Evolutionary conservation across 495 filamentous ascomycete genomes (phyloP).

Genomic region (Aspergillus campestris): DNA sequence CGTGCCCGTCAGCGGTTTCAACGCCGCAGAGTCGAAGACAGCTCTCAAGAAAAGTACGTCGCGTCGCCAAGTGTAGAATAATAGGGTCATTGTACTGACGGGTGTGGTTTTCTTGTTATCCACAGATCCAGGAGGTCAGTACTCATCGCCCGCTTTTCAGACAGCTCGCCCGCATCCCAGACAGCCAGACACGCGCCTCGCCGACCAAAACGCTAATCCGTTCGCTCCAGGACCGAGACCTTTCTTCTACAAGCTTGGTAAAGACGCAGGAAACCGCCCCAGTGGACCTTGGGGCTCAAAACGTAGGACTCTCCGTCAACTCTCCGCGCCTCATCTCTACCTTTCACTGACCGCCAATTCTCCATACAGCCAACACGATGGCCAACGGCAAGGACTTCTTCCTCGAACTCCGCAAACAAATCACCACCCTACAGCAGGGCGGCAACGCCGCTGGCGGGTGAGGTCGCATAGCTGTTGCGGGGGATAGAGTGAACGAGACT

Average conservation of each 20-base stretch:
- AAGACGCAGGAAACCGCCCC: slow-evolving; percentile 31
- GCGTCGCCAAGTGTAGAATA: neutral
- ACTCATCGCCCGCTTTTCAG: too few relatives aligned
- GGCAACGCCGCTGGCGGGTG: slow-evolving; percentile 36
- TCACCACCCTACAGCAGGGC: slow-evolving; percentile 34
- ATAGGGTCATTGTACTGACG: neutral
- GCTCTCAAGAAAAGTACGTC: slow-evolving; percentile 32
- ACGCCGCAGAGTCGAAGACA: slow-evolving; percentile 36
- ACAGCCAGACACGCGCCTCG: neutral
- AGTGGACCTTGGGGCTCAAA: slow-evolving; percentile 43
- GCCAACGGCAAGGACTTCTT: slow-evolving; percentile 48
- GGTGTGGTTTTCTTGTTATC: neutral
- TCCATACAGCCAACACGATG: slow-evolving; percentile 40
- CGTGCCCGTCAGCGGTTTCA: slow-evolving; percentile 39
- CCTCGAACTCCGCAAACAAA: slow-evolving; percentile 44
- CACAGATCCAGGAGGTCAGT: slow-evolving; percentile 25
- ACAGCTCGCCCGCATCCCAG: neutral
- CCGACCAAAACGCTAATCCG: slow-evolving; percentile 4
- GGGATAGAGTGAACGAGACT: too few relatives aligned
- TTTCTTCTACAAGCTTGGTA: slow-evolving; percentile 32
- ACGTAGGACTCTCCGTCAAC: slow-evolving; percentile 22
- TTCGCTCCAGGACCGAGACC: slow-evolving; percentile 23
- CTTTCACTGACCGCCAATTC: slow-evolving; percentile 8
- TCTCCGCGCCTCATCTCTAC: neutral
- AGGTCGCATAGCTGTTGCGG: slow-evolving; percentile 4